Evolutionary conservation across 2,329 filamentous ascomycete genomes (phyloP).

Genomic region (Penicillium sp.): DNA sequence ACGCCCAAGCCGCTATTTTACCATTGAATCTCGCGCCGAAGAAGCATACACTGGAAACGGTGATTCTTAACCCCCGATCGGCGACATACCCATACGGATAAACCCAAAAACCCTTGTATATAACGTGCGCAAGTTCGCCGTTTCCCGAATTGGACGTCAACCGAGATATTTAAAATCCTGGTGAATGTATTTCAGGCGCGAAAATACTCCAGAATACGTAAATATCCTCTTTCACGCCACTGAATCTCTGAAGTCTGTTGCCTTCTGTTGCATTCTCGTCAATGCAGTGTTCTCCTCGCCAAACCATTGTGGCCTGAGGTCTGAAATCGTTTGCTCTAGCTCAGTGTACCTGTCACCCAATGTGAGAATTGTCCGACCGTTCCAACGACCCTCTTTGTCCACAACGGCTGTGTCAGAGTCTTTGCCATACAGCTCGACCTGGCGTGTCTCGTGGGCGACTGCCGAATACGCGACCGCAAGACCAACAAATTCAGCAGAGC

Average conservation of each 20-base stretch:
- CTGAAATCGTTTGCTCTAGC: slow-evolving; percentile 21
- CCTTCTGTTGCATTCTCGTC: slow-evolving; percentile 39
- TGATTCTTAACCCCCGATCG: too few relatives aligned
- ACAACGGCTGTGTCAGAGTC: slow-evolving; percentile 31
- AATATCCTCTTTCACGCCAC: too few relatives aligned
- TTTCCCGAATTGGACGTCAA: too few relatives aligned
- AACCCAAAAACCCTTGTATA: too few relatives aligned
- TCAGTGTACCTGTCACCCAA: slow-evolving; percentile 47
- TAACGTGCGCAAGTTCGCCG: too few relatives aligned
- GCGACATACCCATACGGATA: too few relatives aligned
- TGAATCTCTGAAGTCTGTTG: slow-evolving; percentile 34
- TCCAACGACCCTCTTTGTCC: slow-evolving; percentile 39
- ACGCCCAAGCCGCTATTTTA: too few relatives aligned
- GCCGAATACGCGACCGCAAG: slow-evolving; percentile 49
- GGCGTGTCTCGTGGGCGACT: slow-evolving; percentile 37
- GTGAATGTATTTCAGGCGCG: too few relatives aligned
- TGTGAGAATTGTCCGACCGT: slow-evolving; percentile 43
- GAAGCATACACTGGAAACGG: too few relatives aligned
- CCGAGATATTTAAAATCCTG: too few relatives aligned
- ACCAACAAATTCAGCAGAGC: slow-evolving; percentile 42
- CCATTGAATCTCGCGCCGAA: too few relatives aligned
- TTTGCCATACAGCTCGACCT: slow-evolving; percentile 47
- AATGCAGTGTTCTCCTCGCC: slow-evolving; percentile 38
- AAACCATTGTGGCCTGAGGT: slow-evolving; percentile 42
- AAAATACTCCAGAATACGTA: too few relatives aligned